Evolutionary conservation across 2,329 filamentous ascomycete species (phyloP).

Genomic region (Aspergillus proliferans): DNA sequence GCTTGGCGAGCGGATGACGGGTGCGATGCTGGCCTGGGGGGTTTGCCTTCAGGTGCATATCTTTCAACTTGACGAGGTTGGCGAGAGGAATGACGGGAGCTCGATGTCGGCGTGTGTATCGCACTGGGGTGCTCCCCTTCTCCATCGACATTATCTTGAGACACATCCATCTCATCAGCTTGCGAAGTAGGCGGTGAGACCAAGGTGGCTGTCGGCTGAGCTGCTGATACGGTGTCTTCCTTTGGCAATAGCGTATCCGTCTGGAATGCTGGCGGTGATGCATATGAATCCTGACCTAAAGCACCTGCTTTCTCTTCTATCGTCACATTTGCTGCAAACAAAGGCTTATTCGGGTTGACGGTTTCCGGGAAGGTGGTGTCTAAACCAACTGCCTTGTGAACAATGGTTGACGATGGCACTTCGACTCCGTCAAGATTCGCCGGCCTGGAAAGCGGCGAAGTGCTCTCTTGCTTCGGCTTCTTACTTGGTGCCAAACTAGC

Average conservation of each 20-base stretch:
- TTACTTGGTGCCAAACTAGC: conserved; percentile 18
- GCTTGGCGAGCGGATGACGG: conserved; percentile 17
- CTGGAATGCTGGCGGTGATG: conserved; percentile 33
- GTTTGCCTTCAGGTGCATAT: conserved; percentile 30
- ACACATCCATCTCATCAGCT: conserved; percentile 35
- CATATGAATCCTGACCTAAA: conserved; percentile 26
- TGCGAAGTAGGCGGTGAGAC: conserved; percentile 42
- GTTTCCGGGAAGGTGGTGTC: conserved; percentile 1
- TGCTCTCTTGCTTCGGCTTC: conserved; percentile 31
- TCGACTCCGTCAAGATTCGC: conserved; percentile 16
- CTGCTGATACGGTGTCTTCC: conserved; percentile 20
- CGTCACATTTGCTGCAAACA: conserved; percentile 10
- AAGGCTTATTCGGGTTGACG: conserved; percentile 2
- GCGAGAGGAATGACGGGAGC: conserved; percentile 40
- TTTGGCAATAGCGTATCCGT: conserved; percentile 26
- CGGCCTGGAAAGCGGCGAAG: conserved; percentile 19
- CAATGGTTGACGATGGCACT: conserved; percentile 9
- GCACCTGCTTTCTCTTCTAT: conserved; percentile 14
- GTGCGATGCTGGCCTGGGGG: conserved; percentile 18
- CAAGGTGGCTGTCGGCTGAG: conserved; percentile 31
- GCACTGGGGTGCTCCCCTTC: conserved; percentile 23
- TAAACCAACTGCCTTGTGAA: conserved; percentile 6
- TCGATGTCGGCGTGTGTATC: conserved; percentile 34
- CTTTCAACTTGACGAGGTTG: conserved; percentile 38
- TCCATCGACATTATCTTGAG: conserved; percentile 26